Evolutionary conservation across 306 rosid genomes (phyloP).

Genomic region (Phaseolus lunatus): DNA sequence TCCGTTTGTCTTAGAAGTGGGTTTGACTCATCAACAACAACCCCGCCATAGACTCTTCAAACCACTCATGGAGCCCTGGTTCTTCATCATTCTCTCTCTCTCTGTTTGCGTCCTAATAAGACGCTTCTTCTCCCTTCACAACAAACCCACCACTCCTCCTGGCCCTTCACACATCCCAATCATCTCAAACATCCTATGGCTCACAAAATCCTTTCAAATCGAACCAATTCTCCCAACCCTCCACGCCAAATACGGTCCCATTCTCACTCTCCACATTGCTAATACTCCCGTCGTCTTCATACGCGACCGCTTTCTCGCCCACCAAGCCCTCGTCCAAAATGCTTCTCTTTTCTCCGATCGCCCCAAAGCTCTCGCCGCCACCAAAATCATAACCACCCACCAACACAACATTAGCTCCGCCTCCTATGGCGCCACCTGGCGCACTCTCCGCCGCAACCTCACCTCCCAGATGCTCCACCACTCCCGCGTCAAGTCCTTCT

Average conservation of each 20-base stretch:
- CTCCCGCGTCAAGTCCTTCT: slow-evolving; percentile 41
- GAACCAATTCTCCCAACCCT: slow-evolving; percentile 28
- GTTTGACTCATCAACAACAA: too few relatives aligned
- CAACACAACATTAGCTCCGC: slow-evolving; percentile 46
- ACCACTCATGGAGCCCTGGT: too few relatives aligned
- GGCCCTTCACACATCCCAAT: slow-evolving; percentile 43
- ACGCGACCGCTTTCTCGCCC: slow-evolving; percentile 45
- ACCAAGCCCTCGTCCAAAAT: slow-evolving; percentile 47
- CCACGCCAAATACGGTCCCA: slow-evolving; percentile 52
- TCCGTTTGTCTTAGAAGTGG: too few relatives aligned
- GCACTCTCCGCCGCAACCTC: slow-evolving; percentile 57
- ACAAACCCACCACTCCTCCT: slow-evolving; percentile 3
- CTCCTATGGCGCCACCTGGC: slow-evolving; percentile 53
- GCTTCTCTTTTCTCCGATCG: slow-evolving; percentile 51
- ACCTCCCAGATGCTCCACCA: slow-evolving; percentile 50
- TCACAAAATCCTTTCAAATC: slow-evolving; percentile 26
- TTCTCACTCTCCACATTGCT: slow-evolving; percentile 40
- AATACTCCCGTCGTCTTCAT: slow-evolving; percentile 43
- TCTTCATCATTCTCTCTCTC: too few relatives aligned
- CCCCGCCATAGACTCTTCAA: too few relatives aligned
- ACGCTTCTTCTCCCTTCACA: not conserved
- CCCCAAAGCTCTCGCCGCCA: slow-evolving; percentile 11
- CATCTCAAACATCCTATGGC: slow-evolving; percentile 27
- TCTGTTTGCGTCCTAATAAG: too few relatives aligned
- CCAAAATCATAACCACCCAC: not conserved